These are phyloP conservation scores for Sequoia sempervirens DNA, from an alignment of 75 land plant species.

Conservation along the genomic window DNA sequence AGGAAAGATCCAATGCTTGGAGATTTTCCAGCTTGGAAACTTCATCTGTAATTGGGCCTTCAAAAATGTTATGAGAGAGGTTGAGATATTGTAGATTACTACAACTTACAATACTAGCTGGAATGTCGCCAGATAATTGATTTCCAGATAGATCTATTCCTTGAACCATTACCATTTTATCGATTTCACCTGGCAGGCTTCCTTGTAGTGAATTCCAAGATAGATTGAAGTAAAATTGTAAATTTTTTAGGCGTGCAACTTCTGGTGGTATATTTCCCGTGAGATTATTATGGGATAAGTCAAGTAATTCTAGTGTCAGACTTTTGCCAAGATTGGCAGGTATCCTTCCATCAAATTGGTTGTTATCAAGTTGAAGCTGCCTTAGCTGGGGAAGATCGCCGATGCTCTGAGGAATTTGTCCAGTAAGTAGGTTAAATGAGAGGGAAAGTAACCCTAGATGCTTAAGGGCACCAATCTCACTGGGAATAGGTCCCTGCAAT, in stretches of 20 bases:
- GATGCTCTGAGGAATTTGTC: neutral
- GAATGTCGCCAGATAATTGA: too few relatives aligned
- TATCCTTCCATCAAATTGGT: conserved; percentile 18
- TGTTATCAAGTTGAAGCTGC: too few relatives aligned
- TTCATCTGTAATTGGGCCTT: too few relatives aligned
- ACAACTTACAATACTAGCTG: too few relatives aligned
- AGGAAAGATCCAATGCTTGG: too few relatives aligned
- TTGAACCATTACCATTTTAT: conserved; percentile 20
- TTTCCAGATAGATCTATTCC: neutral
- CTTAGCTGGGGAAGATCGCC: too few relatives aligned
- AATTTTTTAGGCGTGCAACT: too few relatives aligned
- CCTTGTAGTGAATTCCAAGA: neutral
- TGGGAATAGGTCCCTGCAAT: conserved; percentile 27
- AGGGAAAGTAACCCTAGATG: conserved; percentile 15
- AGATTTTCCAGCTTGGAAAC: too few relatives aligned
- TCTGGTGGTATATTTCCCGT: too few relatives aligned
- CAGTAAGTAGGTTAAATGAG: conserved; percentile 17
- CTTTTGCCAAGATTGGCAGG: conserved; percentile 18
- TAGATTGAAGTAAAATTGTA: neutral
- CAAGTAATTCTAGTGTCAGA: conserved; percentile 8
- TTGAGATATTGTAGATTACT: too few relatives aligned
- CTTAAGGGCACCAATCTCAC: conserved; percentile 17
- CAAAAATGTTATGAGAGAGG: neutral
- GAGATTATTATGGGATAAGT: conserved; percentile 22
- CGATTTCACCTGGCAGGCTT: conserved; percentile 16